Conservation (phyloP, 805 yeast genomes). For the Lachancea fermentati region DNA sequence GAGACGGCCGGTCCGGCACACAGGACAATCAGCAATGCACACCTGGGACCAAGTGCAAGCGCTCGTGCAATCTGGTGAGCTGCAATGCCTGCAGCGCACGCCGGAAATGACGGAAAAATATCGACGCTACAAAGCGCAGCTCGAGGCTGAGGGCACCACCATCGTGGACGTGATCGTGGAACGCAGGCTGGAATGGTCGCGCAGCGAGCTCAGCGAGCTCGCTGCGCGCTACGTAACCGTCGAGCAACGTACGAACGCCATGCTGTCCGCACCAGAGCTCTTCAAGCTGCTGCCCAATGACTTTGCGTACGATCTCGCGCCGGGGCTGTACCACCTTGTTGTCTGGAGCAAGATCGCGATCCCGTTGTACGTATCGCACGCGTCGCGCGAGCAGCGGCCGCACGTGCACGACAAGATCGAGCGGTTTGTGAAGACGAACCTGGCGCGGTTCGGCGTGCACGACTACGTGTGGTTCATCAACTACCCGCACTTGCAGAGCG, state of each 20-base stretch:
- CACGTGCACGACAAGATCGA: constrained; percentile 42
- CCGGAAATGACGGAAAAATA: constrained; percentile 40
- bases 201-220: constrained; percentile 22
- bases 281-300: constrained; percentile 46
- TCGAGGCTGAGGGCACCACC: constrained; percentile 34
- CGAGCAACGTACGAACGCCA: constrained; percentile 19
- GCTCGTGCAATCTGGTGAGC: constrained; percentile 35
- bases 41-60: constrained; percentile 5
- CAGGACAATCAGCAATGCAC: constrained; percentile 2
- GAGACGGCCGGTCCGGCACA: no score
- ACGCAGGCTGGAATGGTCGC: constrained; percentile 47
- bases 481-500: constrained; percentile 65
- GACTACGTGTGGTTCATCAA: constrained; percentile 64
- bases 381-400: constrained; percentile 29
- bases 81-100: constrained; percentile 47
- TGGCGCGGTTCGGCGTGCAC: constrained; percentile 35
- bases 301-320: constrained; percentile 60
- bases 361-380: constrained; percentile 39
- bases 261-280: constrained; percentile 30
- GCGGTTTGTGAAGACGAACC: constrained; percentile 42
- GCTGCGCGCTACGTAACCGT: constrained; percentile 17
- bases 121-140: constrained; percentile 38
- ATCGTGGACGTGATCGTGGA: constrained; percentile 46
- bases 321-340: constrained; percentile 49
- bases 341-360: constrained; percentile 62